A percentile compares a stretch with the other conserved stretches of the same genome.
Conservation (phyloP, 2,329 filamentous ascomycete species). For the Aspergillus sp. region DNA sequence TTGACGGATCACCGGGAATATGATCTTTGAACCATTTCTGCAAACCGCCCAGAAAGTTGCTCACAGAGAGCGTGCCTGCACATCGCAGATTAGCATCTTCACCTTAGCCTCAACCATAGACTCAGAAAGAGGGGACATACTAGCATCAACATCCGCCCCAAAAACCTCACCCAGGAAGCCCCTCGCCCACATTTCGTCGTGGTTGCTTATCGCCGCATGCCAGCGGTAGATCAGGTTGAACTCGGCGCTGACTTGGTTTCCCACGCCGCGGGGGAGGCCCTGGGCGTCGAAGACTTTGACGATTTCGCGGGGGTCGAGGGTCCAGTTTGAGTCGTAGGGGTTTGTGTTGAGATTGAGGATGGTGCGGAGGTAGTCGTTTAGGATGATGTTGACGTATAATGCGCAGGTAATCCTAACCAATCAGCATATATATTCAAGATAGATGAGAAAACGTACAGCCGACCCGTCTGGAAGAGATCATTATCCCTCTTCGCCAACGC, state of each 20-base stretch:
- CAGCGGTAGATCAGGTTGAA: slow-evolving; percentile 53
- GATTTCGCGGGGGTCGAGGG: slow-evolving; percentile 4
- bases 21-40: slow-evolving; percentile 2
- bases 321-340: slow-evolving; percentile 4
- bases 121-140: slow-evolving; percentile 11
- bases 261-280: slow-evolving; percentile 37
- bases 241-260: slow-evolving; percentile 49
- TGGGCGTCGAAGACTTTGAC: slow-evolving; percentile 6
- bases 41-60: no score
- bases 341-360: slow-evolving; percentile 15
- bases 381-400: slow-evolving; percentile 28
- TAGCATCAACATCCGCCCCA: slow-evolving; percentile 7
- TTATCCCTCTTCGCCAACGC: slow-evolving; percentile 34
- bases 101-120: no score
- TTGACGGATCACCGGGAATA: slow-evolving; percentile 56
- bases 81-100: slow-evolving; percentile 54
- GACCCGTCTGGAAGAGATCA: slow-evolving; percentile 30
- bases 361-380: slow-evolving; percentile 31
- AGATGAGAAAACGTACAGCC: slow-evolving; percentile 10
- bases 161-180: slow-evolving; percentile 40
- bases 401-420: slow-evolving; percentile 19
- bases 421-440: no score
- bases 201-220: slow-evolving; percentile 41
- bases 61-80: slow-evolving; percentile 25
- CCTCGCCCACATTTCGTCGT: slow-evolving; percentile 31